Conservation (phyloP, 2,329 filamentous ascomycete genomes). For the Aspergillus candidus region DNA sequence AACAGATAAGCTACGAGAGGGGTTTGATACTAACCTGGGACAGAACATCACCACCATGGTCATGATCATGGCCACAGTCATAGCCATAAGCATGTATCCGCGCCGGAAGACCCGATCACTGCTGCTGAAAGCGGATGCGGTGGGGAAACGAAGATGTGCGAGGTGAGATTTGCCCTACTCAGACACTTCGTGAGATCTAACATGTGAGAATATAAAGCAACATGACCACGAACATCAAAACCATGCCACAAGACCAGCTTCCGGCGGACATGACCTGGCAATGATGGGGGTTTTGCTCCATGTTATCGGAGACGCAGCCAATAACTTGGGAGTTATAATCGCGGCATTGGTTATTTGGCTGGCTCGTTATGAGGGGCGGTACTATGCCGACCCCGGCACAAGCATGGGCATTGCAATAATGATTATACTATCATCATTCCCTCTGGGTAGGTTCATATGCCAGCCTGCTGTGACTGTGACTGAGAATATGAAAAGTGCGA, state of each 20-base stretch:
- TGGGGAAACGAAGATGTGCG: no score
- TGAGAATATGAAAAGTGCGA: constrained; percentile 15
- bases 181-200: no score
- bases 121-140: no score
- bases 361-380: constrained; percentile 50
- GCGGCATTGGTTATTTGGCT: constrained; percentile 66
- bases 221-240: constrained; percentile 21
- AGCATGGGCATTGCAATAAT: constrained; percentile 66
- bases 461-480: no score
- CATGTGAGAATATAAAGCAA: constrained; percentile 11
- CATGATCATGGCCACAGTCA: constrained; percentile 11
- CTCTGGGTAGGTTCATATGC: constrained; percentile 9
- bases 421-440: constrained; percentile 58
- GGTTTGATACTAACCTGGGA: constrained; percentile 8
- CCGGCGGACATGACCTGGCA: constrained; percentile 56
- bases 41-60: constrained; percentile 14
- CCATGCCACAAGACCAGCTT: constrained; percentile 17
- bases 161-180: no score
- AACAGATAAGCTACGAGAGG: neutral
- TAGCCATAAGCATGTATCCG: neutral
- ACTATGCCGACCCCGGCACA: constrained; percentile 66
- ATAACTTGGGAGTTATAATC: constrained; percentile 70
- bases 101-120: neutral
- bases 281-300: constrained; percentile 67
- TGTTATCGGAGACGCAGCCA: constrained; percentile 65